A percentile compares a stretch with the other conserved stretches of the same genome.
phyloP scores from a whole-genome alignment of 768 basidiomycete genomes.

The Cubamyces sp. region DNA sequence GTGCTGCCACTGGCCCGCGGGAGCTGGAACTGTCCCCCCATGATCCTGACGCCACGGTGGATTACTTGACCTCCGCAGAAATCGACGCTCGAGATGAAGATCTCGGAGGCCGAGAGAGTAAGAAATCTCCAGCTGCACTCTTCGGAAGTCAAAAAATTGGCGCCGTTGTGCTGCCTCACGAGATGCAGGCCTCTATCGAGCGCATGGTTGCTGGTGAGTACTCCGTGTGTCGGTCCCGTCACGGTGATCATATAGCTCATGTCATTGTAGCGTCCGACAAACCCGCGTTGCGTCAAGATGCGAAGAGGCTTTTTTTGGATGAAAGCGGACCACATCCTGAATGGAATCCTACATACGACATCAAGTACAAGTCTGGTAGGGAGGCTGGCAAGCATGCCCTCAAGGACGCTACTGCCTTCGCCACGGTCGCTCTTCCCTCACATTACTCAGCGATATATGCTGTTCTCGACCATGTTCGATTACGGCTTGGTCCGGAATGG shows the following conservation, averaged over 20 bases:
- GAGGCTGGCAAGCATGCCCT: slow-evolving; percentile 62
- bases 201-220: slow-evolving; percentile 65
- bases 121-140: slow-evolving; percentile 80
- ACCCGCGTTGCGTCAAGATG: slow-evolving; percentile 66
- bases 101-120: slow-evolving; percentile 40
- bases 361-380: slow-evolving; percentile 60
- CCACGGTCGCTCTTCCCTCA: slow-evolving; percentile 81
- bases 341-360: slow-evolving; percentile 63
- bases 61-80: slow-evolving; percentile 36
- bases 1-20: slow-evolving; percentile 35
- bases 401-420: slow-evolving; percentile 83
- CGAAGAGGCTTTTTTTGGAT: slow-evolving; percentile 67
- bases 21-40: slow-evolving; percentile 60
- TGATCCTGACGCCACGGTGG: slow-evolving; percentile 28
- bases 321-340: slow-evolving; percentile 34
- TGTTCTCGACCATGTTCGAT: slow-evolving; percentile 71
- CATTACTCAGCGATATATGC: slow-evolving; percentile 81
- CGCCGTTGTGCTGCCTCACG: slow-evolving; percentile 68
- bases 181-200: slow-evolving; percentile 70
- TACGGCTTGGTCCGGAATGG: slow-evolving; percentile 67
- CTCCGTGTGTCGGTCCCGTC: neutral
- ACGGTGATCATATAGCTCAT: slow-evolving; percentile 1
- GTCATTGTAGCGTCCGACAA: slow-evolving; percentile 61
- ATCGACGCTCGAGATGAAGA: slow-evolving; percentile 39
- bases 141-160: slow-evolving; percentile 80